Percentiles rank a stretch among this genome's conserved stretches.
Conservation (phyloP, 139 green algal genomes). For the Eudorina sp. region DNA sequence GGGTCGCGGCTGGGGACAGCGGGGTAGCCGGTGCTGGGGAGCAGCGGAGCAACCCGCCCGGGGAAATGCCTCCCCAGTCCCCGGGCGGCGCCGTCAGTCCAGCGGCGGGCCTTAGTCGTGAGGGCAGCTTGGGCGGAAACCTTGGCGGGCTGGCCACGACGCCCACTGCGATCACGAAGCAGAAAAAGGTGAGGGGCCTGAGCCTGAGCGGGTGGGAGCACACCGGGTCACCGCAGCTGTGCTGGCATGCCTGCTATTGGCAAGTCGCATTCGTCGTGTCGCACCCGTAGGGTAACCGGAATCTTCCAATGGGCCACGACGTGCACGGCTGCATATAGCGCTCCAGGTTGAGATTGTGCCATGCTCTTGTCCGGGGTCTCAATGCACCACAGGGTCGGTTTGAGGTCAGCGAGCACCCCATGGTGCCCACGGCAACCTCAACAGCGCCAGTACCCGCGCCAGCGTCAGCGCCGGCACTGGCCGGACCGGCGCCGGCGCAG, state of each 20-base stretch:
- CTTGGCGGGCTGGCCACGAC: constrained; percentile 36
- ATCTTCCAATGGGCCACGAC: no score
- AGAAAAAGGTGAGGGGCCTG: constrained; percentile 46
- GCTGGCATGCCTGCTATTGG: no score
- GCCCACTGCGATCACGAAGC: constrained; percentile 47
- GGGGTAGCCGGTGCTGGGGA: background rate
- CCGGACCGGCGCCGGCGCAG: background rate
- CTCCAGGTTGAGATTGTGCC: no score
- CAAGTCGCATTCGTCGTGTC: no score
- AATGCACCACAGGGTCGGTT: constrained; percentile 77
- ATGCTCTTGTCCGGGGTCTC: no score
- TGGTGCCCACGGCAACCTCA: background rate
- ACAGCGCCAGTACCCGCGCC: background rate
- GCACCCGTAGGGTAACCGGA: no score
- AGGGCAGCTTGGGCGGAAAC: constrained; percentile 56
- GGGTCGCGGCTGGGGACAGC: no score
- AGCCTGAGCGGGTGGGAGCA: no score
- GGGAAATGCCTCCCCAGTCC: constrained; percentile 24
- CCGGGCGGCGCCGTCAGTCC: constrained; percentile 23
- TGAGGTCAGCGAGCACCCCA: constrained; percentile 74
- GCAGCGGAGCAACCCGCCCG: background rate
- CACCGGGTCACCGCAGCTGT: background rate
- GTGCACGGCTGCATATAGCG: no score
- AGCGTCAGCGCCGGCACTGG: background rate
- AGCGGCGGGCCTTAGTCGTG: constrained; percentile 50